phyloP scores from a whole-genome alignment of 768 basidiomycete species.

The Pleurotus djamor region DNA sequence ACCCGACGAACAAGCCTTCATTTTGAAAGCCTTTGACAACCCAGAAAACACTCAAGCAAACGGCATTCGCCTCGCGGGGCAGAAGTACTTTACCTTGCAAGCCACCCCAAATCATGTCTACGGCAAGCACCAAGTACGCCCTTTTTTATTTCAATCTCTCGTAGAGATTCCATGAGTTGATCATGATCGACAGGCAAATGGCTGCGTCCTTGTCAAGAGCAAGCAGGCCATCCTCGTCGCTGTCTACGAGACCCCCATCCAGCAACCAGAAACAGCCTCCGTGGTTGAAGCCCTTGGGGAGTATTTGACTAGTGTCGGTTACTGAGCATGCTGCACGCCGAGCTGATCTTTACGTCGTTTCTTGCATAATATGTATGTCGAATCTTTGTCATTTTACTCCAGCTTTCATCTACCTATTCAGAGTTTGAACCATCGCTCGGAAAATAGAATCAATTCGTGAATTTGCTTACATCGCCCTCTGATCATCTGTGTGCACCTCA shows the following conservation, averaged over 20 bases:
- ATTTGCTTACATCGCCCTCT: background rate
- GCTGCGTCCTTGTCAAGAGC: slow-evolving; percentile 75
- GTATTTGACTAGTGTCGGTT: slow-evolving; percentile 63
- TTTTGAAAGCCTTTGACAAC: slow-evolving; percentile 47
- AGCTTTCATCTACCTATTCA: background rate
- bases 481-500: background rate
- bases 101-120: slow-evolving; percentile 56
- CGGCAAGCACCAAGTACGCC: slow-evolving; percentile 74
- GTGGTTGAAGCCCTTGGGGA: slow-evolving; percentile 73
- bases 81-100: slow-evolving; percentile 70
- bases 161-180: no score
- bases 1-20: slow-evolving; percentile 58
- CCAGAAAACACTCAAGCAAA: slow-evolving; percentile 37
- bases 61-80: slow-evolving; percentile 63
- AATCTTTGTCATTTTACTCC: background rate
- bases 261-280: slow-evolving; percentile 63
- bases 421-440: background rate
- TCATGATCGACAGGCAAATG: slow-evolving; percentile 62
- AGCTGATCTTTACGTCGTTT: background rate
- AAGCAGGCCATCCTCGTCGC: slow-evolving; percentile 83
- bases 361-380: background rate
- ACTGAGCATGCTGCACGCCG: slow-evolving; percentile 27
- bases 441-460: background rate
- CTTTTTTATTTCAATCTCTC: background rate
- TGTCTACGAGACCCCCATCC: slow-evolving; percentile 64